Base-by-base conservation (phyloP, 2,329 filamentous ascomycete genomes). In the Hyphodiscus sp. region DNA sequence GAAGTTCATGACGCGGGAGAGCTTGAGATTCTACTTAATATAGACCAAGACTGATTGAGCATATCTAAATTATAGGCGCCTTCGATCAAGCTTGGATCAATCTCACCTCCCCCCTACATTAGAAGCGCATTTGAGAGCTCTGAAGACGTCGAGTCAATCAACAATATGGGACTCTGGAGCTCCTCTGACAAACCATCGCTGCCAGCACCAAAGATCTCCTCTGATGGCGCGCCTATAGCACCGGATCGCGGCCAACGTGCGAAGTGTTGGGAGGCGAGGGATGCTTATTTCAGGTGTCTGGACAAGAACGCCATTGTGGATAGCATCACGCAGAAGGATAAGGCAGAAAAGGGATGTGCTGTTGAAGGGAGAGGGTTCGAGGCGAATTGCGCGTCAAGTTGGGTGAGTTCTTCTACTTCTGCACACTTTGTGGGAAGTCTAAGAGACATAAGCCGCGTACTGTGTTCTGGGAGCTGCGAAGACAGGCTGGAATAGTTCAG, bases 221-320 rank as follows among this genome's bases (percentile, higher is more conserved):
- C 74, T 53, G 80, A 83, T 64, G 80, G 80, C 61, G 82, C 82
- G 58, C 83, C 78, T 63, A 81, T 91, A 65, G 90, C 91, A 5
- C 94, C 94, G n/a, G 88, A 89, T 67, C 86, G 92, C 60, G 82
- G 79, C 59, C 88, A 91, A 70, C 86, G 94, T 66, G 78, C 83
- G 64, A 77, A 81, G 67, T 99, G 94, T 81, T 99, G 92, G 87
- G 87, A 90, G 65, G 85, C 87, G 46, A 84, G 94, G 62, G 94
- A 99, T 73, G 73, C 74, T 58, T 97, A 94, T 78, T 97, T 95
- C 71, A 74, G 76, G 61, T 99, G 94, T 67, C 80, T 99, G 45
- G 91, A 97, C 72, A 79, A 80, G 61, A 79, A 91, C 75, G 74
- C 79, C 67, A 92, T 99, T 62, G 70, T 96, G 60, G 91, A 99